Conservation (phyloP, 78 protist genomes). For the Emiliania huxleyi region DNA sequence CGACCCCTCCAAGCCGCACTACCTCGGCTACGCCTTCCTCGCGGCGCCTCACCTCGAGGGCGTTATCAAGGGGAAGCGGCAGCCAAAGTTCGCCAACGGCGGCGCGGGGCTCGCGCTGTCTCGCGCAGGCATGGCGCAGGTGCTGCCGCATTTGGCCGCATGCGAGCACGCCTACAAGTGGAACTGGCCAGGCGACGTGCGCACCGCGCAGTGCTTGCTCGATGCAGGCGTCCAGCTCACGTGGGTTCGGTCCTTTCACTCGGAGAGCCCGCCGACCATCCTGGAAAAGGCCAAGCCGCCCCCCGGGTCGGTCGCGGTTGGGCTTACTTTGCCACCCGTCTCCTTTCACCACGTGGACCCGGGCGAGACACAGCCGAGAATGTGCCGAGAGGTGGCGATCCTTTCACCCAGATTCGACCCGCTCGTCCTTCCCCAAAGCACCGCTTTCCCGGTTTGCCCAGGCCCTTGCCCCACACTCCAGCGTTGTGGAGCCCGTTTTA, state of each 20-base stretch:
- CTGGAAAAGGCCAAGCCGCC: background rate
- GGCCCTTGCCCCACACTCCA: no score
- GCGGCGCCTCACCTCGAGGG: constrained; percentile 15
- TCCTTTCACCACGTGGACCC: constrained; percentile 13
- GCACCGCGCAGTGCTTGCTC: background rate
- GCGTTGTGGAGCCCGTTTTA: no score
- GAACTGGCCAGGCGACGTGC: constrained; percentile 29
- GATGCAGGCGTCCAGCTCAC: background rate
- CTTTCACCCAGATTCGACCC: no score
- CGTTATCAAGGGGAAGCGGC: background rate
- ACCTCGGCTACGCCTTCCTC: constrained; percentile 12
- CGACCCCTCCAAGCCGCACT: background rate
- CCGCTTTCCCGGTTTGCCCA: no score
- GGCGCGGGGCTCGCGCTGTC: background rate
- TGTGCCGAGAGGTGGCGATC: background rate
- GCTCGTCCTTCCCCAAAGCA: no score
- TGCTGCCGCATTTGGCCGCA: background rate
- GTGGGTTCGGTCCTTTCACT: background rate
- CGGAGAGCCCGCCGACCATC: background rate
- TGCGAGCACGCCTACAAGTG: background rate
- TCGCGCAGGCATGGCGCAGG: background rate
- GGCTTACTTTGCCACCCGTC: background rate
- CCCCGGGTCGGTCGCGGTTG: background rate
- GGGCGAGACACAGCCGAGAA: background rate
- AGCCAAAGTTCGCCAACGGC: constrained; percentile 24